phyloP scores from a whole-genome alignment of 495 filamentous ascomycete species.

The Pyronema domesticum region DNA sequence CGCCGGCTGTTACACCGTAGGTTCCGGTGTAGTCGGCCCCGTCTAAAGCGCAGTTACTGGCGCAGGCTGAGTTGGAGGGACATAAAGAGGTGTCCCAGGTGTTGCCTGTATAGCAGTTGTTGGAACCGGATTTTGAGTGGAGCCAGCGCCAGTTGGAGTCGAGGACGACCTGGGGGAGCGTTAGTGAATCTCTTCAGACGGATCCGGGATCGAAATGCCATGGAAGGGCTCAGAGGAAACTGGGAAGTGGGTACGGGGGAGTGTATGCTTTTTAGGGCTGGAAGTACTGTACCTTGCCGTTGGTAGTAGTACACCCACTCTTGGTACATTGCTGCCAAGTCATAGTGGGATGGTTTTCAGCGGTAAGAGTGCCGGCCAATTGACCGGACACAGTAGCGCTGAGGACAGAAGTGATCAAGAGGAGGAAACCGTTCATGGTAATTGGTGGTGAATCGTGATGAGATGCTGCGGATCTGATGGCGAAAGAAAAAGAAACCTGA shows the following conservation, averaged over 20 bases:
- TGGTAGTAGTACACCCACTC: too few relatives aligned
- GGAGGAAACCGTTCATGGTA: too few relatives aligned
- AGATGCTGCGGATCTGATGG: too few relatives aligned
- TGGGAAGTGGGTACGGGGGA: constrained; percentile 35
- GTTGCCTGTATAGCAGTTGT: constrained; percentile 50
- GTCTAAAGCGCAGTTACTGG: constrained; percentile 41
- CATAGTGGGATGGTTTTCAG: constrained; percentile 39
- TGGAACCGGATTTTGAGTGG: constrained; percentile 33
- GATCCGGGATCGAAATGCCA: too few relatives aligned
- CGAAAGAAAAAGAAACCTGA: too few relatives aligned
- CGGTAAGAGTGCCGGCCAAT: constrained; percentile 19
- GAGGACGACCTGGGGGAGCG: too few relatives aligned
- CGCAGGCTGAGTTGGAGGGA: constrained; percentile 36
- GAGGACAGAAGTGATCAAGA: too few relatives aligned
- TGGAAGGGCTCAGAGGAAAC: too few relatives aligned
- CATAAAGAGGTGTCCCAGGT: constrained; percentile 39
- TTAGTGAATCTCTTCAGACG: too few relatives aligned
- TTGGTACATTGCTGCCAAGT: constrained; percentile 39
- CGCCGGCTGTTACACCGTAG: constrained; percentile 39
- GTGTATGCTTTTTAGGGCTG: too few relatives aligned
- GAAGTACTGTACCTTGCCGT: too few relatives aligned
- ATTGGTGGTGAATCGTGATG: too few relatives aligned
- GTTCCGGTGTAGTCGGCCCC: constrained; percentile 39
- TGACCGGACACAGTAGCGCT: constrained; percentile 17
- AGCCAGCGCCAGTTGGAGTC: constrained; percentile 52